Evolutionary conservation across 345 rosid genomes (phyloP).

Genomic region (Citrus medica): DNA sequence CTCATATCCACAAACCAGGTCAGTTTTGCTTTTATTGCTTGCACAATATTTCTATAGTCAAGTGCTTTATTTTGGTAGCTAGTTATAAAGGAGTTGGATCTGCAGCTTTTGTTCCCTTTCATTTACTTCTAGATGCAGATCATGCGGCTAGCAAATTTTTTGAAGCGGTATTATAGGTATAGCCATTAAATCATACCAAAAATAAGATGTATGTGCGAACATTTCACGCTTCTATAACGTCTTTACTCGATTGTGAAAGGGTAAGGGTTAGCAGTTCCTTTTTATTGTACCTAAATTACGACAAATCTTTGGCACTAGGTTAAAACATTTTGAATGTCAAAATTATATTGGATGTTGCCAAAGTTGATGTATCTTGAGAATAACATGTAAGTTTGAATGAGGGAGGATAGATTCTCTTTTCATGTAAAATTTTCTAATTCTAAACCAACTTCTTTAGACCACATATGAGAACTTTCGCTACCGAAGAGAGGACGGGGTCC

Average conservation of each 20-base stretch:
- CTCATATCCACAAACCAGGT: slow-evolving; percentile 58
- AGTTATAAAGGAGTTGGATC: too few species aligned
- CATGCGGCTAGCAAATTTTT: not conserved
- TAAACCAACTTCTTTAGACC: slow-evolving; percentile 31
- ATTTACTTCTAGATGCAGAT: not conserved
- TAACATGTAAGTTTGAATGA: not conserved
- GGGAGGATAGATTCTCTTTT: not conserved
- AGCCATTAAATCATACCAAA: not conserved
- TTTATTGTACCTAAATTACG: not conserved
- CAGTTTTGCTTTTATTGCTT: slow-evolving; percentile 8
- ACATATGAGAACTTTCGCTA: slow-evolving; percentile 47
- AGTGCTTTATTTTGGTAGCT: not conserved
- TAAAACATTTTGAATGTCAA: not conserved
- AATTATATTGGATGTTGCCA: not conserved
- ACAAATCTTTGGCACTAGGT: not conserved
- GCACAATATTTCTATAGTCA: not conserved
- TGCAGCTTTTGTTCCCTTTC: not conserved
- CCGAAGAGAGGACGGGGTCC: slow-evolving; percentile 20
- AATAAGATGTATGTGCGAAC: not conserved
- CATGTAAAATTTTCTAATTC: slow-evolving; percentile 3
- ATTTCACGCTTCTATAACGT: not conserved
- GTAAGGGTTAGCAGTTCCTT: not conserved
- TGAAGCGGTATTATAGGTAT: not conserved
- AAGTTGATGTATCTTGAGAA: not conserved
- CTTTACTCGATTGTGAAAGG: not conserved